Evolutionary conservation across 352 stramenopile species (phyloP), one percentile per base, ranked within the genome.

Genomic region (Globisporangium yorkense): DNA sequence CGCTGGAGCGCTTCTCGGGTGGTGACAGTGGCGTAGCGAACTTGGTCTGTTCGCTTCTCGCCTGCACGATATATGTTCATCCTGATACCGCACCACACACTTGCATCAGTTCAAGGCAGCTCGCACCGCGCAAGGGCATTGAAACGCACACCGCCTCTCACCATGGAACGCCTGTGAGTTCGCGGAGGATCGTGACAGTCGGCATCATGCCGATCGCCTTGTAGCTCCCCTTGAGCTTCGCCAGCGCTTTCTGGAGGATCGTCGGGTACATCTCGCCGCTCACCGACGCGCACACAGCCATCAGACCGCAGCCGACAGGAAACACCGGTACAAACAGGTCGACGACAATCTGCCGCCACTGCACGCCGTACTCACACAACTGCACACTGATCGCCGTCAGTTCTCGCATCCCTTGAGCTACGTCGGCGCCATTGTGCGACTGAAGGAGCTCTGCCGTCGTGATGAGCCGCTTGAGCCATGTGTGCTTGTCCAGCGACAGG

Each of bases 211-310:
- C 18, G 33, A 81, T 39, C 3, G 59, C 51, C 1, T 41, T 46
- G 44, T 83, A 89, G 56, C 67, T 72, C 5, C 75, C 74, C 55
- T 69, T 70, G 9, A 81, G 44, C 40, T 89, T 89, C 5, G 72
- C 79, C 16, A 70, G 75, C n/a, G 76, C 76, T 49, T 89, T 89
- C 20, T 87, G 72, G 0, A 89, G 59, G 4, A 86, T 43, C 21
- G 68, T 56, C 1, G 66, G 43, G 18, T 70, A 87, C 4, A 74
- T 37, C 31, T 84, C 72, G 2, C 72, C 71, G 20, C 37, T 59
- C 41, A 2, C 20, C 5, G 18, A 59, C 64, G 29, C 56, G 68
- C 15, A 39, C 41, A 63, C 44, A 12, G 57, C 47, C 59, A 80
- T 61, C 5, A 78, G 27, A 4, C 75, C 71, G 44, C 43, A 51